Base-by-base conservation (phyloP, 2,329 filamentous ascomycete genomes). In the Hypoxylon sp. region DNA sequence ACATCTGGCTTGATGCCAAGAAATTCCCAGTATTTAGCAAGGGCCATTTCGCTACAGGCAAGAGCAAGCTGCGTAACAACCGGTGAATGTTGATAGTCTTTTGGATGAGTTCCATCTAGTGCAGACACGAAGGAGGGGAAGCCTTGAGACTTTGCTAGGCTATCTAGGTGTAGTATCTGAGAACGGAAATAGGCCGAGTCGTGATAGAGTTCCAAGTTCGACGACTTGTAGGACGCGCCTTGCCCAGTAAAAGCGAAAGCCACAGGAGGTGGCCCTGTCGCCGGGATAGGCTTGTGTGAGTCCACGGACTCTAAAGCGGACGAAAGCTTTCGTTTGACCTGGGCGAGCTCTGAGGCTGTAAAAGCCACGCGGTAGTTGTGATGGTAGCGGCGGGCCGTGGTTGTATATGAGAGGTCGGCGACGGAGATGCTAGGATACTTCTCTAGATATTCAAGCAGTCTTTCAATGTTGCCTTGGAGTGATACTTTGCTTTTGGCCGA, bases 361-460 rank as follows among this genome's bases (percentile, higher is more conserved):
- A 84, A 78, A 46, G 80, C 82, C 65, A 86, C 79, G n/a, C 87
- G 82, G 75, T 82, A 83, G 67, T 81, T 78, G 75, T 88, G 84
- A 64, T 90, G 88, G 8, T 86, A 83, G 19, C 87, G 84, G 8
- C 89, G 84, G 3, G 90, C 90, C 1, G 88, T 91, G 0, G 87
- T 89, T 0, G 88, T 90, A 77, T 92, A 92, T 0, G 89, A 85
- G 1, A 92, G 76, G 62, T 87, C 80, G 1, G 83, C 80, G 6
- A 90, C 73, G 0, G 84, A 82, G 0, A 83, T 80, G 4, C 85
- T 81, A 1, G 84, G 80, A 35, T 84, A 79, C n/a, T 75, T 62
- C 13, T 84, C 82, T 65, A 90, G 80, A 75, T 84, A 88, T 1
- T 74, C 72, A 3, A 87, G 77, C 6, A 90, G 79, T 31, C 80